phyloP scores from a whole-genome alignment of 2,329 filamentous ascomycete species.

The Ophiostoma novo-ulmi region DNA sequence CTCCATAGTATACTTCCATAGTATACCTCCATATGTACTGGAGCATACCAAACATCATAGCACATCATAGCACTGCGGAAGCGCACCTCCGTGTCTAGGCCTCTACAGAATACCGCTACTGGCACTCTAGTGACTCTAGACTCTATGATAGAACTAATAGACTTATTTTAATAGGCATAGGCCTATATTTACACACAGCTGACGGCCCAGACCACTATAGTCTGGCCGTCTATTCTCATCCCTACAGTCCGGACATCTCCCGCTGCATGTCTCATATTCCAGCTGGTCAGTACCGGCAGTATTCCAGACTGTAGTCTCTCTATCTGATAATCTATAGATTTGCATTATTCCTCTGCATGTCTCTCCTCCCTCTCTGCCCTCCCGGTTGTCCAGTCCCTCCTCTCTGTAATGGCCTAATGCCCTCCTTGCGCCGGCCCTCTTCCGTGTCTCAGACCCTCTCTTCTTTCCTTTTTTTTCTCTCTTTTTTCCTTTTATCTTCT shows the following conservation, averaged over 20 bases:
- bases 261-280: conserved; percentile 13
- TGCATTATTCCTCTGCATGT: background rate
- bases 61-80: background rate
- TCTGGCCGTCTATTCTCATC: background rate
- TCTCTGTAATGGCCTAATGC: too few species aligned
- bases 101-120: background rate
- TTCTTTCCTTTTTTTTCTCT: background rate
- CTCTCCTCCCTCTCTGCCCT: background rate
- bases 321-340: background rate
- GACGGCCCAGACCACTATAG: background rate
- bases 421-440: background rate
- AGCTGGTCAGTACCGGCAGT: background rate
- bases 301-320: background rate
- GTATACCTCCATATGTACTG: too few species aligned
- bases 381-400: too few species aligned
- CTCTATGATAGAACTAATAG: background rate
- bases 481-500: background rate
- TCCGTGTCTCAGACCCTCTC: background rate
- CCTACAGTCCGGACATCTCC: conserved; percentile 3
- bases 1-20: too few species aligned
- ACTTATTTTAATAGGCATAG: too few species aligned
- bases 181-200: background rate
- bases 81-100: background rate
- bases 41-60: background rate
- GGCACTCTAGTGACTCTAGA: background rate